Evolutionary conservation across 495 filamentous ascomycete genomes (phyloP).

Genomic region (Podospora bellae-mahoneyi): DNA sequence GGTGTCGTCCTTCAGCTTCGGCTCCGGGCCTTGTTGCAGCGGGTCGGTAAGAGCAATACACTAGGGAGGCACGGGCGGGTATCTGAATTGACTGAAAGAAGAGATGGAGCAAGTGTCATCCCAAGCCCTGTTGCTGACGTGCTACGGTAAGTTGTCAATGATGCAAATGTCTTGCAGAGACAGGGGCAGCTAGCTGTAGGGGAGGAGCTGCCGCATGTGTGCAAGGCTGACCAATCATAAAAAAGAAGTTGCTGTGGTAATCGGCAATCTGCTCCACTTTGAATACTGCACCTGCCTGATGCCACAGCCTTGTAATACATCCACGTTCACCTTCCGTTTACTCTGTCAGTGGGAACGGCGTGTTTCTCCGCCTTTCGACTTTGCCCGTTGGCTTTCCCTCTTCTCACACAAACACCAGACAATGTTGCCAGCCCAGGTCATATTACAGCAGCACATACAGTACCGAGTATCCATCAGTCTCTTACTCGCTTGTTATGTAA

Average conservation of each 20-base stretch:
- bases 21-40: not conserved
- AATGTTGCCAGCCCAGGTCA: too few relatives aligned
- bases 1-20: not conserved
- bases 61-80: not conserved
- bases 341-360: not conserved
- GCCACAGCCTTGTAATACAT: constrained; percentile 8
- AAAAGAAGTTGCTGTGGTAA: not conserved
- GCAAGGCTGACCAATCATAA: constrained; percentile 4
- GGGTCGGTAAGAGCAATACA: not conserved
- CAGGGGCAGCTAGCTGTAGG: not conserved
- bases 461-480: too few relatives aligned
- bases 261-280: not conserved
- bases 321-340: not conserved
- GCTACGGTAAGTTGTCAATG: not conserved
- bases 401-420: too few relatives aligned
- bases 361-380: too few relatives aligned
- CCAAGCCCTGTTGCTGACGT: not conserved
- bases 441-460: too few relatives aligned
- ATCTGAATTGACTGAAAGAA: not conserved
- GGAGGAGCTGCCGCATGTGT: not conserved
- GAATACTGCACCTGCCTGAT: not conserved
- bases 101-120: not conserved
- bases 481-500: too few relatives aligned
- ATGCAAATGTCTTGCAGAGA: constrained; percentile 2
- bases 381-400: too few relatives aligned